phyloP scores from a whole-genome alignment of 2,329 filamentous ascomycete genomes.

The Neofusicoccum sp. region DNA sequence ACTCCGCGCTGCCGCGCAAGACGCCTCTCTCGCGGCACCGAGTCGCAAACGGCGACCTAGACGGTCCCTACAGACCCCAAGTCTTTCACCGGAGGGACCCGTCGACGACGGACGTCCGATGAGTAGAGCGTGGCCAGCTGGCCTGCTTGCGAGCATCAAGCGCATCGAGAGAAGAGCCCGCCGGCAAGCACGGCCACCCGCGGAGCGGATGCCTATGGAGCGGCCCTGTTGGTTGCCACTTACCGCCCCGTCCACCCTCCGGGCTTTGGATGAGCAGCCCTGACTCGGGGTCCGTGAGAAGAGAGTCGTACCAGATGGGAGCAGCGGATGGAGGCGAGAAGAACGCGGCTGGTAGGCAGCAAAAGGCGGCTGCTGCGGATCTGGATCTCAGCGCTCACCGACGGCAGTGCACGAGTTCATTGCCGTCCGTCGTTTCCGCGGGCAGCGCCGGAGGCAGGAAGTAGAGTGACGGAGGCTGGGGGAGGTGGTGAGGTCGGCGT shows the following conservation, averaged over 20 bases:
- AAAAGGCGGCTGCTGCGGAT: too few species aligned
- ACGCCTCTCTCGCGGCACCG: background rate
- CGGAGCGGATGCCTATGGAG: background rate
- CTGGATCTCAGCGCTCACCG: too few species aligned
- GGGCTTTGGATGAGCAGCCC: slow-evolving; percentile 9
- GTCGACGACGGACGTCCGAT: background rate
- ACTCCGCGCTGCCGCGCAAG: slow-evolving; percentile 5
- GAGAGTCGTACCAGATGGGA: too few species aligned
- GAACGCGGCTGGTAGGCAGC: too few species aligned
- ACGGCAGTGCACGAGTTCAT: too few species aligned
- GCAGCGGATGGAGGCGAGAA: too few species aligned
- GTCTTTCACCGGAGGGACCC: slow-evolving; percentile 8
- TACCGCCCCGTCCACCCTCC: slow-evolving; percentile 13
- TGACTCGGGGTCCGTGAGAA: background rate
- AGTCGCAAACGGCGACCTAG: slow-evolving; percentile 7
- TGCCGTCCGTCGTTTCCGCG: too few species aligned
- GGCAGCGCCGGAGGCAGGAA: too few species aligned
- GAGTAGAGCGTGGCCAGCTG: slow-evolving; percentile 9
- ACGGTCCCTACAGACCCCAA: slow-evolving; percentile 14
- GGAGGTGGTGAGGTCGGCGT: too few species aligned
- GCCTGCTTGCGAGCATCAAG: slow-evolving; percentile 11
- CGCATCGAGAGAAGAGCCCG: background rate
- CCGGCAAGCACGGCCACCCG: background rate
- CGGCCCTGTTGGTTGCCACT: background rate
- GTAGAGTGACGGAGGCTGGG: too few species aligned